These are phyloP conservation scores for Conringia planisiliqua DNA, from an alignment of 345 rosid species.

Conservation along the genomic window DNA sequence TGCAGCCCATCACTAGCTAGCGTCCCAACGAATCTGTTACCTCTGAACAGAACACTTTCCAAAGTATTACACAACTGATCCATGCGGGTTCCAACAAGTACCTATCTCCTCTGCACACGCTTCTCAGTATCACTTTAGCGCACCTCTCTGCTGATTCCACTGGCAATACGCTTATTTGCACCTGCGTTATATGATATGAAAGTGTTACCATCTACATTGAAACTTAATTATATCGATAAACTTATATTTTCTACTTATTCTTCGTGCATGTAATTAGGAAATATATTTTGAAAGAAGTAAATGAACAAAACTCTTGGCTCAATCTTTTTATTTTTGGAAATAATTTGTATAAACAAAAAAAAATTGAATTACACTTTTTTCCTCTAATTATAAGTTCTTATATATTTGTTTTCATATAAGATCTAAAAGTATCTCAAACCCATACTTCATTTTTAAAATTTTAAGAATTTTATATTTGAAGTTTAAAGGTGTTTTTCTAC, in stretches of 20 bases:
- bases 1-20: slow-evolving; percentile 15
- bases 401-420: no score
- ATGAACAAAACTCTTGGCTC: neutral
- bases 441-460: no score
- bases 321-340: no score
- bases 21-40: slow-evolving; percentile 16
- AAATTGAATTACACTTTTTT: neutral
- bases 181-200: slow-evolving; percentile 6
- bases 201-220: neutral
- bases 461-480: no score
- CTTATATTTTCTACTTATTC: neutral
- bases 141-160: slow-evolving; percentile 38
- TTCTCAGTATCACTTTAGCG: slow-evolving; percentile 38
- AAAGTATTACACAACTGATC: slow-evolving; percentile 26
- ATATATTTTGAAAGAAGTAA: neutral
- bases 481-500: no score
- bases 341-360: neutral
- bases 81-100: slow-evolving; percentile 47
- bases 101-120: slow-evolving; percentile 50
- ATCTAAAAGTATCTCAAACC: no score
- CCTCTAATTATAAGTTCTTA: neutral
- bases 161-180: slow-evolving; percentile 15
- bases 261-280: neutral
- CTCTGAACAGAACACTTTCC: slow-evolving; percentile 27
- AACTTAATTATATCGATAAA: neutral